Evolutionary conservation across 2,329 filamentous ascomycete species (phyloP).

Genomic region (Diatrype stigma): DNA sequence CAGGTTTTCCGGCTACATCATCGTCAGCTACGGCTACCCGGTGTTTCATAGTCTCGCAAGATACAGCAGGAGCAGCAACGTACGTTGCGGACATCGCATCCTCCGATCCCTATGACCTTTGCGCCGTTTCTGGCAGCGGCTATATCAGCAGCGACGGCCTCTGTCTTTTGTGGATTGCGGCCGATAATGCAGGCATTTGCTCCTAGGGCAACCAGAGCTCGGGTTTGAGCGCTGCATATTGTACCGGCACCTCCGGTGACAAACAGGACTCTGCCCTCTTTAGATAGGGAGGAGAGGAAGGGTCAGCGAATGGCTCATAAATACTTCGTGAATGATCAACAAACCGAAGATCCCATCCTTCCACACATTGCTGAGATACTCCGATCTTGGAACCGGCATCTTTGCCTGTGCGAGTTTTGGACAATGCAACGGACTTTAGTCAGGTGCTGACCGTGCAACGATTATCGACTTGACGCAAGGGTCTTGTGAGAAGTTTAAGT

Average conservation of each 20-base stretch:
- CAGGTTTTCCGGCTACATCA: conserved; percentile 54
- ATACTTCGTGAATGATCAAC: conserved; percentile 15
- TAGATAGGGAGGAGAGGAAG: not conserved
- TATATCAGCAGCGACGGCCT: conserved; percentile 74
- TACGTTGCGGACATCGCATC: conserved; percentile 71
- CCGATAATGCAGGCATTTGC: conserved; percentile 94
- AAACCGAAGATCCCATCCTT: conserved; percentile 81
- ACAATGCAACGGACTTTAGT: too few relatives aligned
- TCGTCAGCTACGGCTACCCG: not conserved
- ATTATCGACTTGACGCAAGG: too few relatives aligned
- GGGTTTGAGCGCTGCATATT: conserved; percentile 91
- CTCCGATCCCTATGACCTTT: conserved; percentile 82
- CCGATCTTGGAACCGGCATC: conserved; percentile 69
- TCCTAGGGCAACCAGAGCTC: conserved; percentile 84
- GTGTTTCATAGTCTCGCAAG: conserved; percentile 3
- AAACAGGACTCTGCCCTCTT: conserved; percentile 85
- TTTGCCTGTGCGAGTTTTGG: conserved; percentile 11
- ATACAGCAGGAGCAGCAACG: conserved; percentile 27
- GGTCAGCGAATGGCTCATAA: conserved; percentile 6
- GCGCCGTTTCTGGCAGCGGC: conserved; percentile 72
- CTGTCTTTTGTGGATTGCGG: conserved; percentile 83
- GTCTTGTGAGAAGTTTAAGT: too few relatives aligned
- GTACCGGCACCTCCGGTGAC: conserved; percentile 91
- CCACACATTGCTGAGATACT: conserved; percentile 82
- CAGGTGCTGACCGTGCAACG: too few relatives aligned